Base-by-base conservation (phyloP, 163 green algal species). In the Prototheca wickerhamii region DNA sequence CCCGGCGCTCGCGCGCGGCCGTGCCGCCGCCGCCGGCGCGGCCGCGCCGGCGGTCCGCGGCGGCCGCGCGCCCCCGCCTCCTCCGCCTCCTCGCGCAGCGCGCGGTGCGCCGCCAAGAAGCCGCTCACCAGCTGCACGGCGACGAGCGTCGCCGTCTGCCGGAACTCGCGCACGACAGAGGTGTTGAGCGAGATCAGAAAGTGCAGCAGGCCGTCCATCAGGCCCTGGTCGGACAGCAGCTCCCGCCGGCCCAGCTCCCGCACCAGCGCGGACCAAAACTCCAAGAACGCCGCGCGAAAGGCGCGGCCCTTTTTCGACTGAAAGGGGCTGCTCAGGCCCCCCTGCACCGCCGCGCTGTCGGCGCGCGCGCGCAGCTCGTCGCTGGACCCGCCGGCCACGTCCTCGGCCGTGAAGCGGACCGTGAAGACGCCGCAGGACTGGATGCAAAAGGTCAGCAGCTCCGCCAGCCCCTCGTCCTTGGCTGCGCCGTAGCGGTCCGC, bases 91-190 rank as follows among this genome's bases (percentile, higher is more conserved):
- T 84, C 78, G 8, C 53, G 57, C 34, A 87, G 67, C 18, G 63
- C 60, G 32, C 55, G 42, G 31, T 70, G 72, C 4, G 78, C 67
- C 5, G 65, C 40, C 29, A 88, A 71, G 70, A 77, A 72, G 56
- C 63, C 81, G 23, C 72, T 87, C n/a, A 84, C 72, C 59, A 91
- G 59, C 73, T 89, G 80, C 4, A 62, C 58, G 2, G 74, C 79
- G 4, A 76, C 83, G 35, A 88, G 64, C 1, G 84, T 89, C 34
- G 79, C 82, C 30, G 76, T 68, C 17, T 70, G 69, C 5, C 85
- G 69, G 58, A 91, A 86, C 33, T 74, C 58, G 8, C 79, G 74
- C 31, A 88, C 72, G 31, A 75, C 62, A 35, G 76, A 82, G 18
- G 74, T 77, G 72, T 69, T 85, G 31, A 89, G 64, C 20, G 76